Conservation (phyloP, 768 basidiomycete species). For the Lactifluus volemus region DNA sequence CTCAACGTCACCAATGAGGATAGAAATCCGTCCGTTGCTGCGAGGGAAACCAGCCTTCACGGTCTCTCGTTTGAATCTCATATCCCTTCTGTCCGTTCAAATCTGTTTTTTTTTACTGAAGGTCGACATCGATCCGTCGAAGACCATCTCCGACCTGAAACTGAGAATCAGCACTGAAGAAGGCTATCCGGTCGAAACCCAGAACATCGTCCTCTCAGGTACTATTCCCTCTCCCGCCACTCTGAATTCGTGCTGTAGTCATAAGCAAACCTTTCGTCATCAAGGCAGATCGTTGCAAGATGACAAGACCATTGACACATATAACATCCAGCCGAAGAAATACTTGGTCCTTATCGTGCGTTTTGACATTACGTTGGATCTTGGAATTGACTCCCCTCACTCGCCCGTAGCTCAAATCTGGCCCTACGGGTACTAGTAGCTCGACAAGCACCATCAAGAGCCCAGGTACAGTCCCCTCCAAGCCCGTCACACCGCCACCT, state of each 20-base stretch:
- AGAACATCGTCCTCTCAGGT: constrained; percentile 97
- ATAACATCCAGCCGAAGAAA: constrained; percentile 93
- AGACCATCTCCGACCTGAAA: constrained; percentile 77
- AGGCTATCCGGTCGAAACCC: constrained; percentile 59
- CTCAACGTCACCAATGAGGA: constrained; percentile 51
- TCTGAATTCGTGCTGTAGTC: constrained; percentile 5
- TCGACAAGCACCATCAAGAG: constrained; percentile 16
- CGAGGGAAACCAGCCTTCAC: constrained; percentile 68
- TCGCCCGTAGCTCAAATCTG: constrained; percentile 3
- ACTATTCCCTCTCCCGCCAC: constrained; percentile 22
- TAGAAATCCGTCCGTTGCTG: constrained; percentile 90
- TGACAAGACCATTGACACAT: constrained; percentile 77
- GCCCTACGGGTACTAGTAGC: constrained; percentile 27
- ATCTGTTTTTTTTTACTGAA: constrained; percentile 22
- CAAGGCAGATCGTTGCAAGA: constrained; percentile 87
- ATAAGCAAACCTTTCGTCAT: neutral
- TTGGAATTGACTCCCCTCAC: neutral
- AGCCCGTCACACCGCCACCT: constrained; percentile 14
- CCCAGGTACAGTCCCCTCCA: constrained; percentile 20
- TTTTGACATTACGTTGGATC: neutral
- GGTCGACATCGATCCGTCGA: constrained; percentile 69
- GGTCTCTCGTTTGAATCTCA: constrained; percentile 31
- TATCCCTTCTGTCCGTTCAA: neutral
- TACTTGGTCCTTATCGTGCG: constrained; percentile 92
- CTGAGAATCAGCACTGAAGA: constrained; percentile 70